Evolutionary conservation across 2,329 filamentous ascomycete genomes (phyloP), one percentile per base, ranked within the genome.

Genomic region (Venturia effusa): DNA sequence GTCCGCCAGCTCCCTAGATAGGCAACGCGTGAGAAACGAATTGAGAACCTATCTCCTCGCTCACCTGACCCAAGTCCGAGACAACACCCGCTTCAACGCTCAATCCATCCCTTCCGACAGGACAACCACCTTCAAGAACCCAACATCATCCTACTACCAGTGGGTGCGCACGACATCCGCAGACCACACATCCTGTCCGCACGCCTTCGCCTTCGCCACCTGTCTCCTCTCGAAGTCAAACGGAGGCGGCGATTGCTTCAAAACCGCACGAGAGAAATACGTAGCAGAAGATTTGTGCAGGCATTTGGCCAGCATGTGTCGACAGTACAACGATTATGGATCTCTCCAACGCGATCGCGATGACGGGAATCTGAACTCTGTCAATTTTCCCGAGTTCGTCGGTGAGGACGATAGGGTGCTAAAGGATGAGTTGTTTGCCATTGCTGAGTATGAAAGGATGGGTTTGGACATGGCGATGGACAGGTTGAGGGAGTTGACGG

Each of bases 261-360:
- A 24, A 3, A 43, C 37, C 22, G 30, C 64, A 2, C 37, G 55
- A 19, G 59, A 63, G 45, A 60, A 64, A 24, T 72, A 72, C 61
- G 61, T 69, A 19, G 63, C 64, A 7, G 22, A 66, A 40, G 66
- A 51, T 32, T 22, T 70, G 15, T 66, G 64, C 30, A 45, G 66
- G 19, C 69, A 70, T 64, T 64, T 72, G 11, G 67, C 70, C 1
- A 66, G 55, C 8, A 68, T 71, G 67, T 70, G 70, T 63, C 67
- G 71, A 3, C 57, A 64, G 68, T 71, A 71, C 59, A 73, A 72
- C 60, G 71, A 73, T 60, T 69, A 67, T 24, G 71, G 70, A 0
- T 71, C 67, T 15, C 30, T 67, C 1, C 51, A 45, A 6, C 68
- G 71, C 1, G 71, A 73, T 61, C 27, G 37, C 2, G 68, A 67